Evolutionary conservation across 208 protist species (phyloP), one percentile per base, ranked within the genome.

Genomic region (Willaertia magna): DNA sequence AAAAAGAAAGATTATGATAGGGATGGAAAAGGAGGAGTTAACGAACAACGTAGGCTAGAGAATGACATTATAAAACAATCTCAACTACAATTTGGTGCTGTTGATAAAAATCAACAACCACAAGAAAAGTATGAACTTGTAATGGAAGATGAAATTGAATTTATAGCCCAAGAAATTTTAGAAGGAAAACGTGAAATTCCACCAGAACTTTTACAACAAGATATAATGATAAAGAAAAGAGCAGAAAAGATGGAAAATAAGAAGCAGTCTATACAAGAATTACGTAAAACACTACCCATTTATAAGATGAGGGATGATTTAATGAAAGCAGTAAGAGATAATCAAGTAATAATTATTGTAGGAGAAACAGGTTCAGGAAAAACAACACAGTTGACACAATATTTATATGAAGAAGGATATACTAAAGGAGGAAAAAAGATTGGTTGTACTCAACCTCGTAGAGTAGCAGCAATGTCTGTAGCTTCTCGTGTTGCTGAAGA

Each of bases 351-450:
- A 18, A 93, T 99, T 18, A 92, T 99, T 74, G 90, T 95, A 59
- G 97, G 97, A 85, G 95, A 98, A 87, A 99, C 97, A 6, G 97
- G 97, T 39, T 98, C 95, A 79, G 97, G 97, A 84, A 99, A 99
- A 91, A 98, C 97, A 6, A 99, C 97, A 47, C 96, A 98, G 89
- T 90, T 99, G 46, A 94, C 96, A 26, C 96, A 98, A 90, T 98
- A 95, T 85, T 74, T 99, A n/a, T 93, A 94, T 79, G 96, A 98
- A 61, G 86, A 43, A 84, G 96, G 96, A 79, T 94, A 93, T 88
- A 95, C 91, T 84, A 90, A 94, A 84, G 91, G 93, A 59, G 94
- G 95, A 0, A 93, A 93, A 44, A 95, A 97, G 78, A 96, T 98
- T 87, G 89, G 96, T 12, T 97, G 95, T 87, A 97, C 95, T 4